These are phyloP conservation scores for Pestalotiopsis sp. DNA, from an alignment of 2,329 filamentous ascomycete species.

Conservation along the genomic window DNA sequence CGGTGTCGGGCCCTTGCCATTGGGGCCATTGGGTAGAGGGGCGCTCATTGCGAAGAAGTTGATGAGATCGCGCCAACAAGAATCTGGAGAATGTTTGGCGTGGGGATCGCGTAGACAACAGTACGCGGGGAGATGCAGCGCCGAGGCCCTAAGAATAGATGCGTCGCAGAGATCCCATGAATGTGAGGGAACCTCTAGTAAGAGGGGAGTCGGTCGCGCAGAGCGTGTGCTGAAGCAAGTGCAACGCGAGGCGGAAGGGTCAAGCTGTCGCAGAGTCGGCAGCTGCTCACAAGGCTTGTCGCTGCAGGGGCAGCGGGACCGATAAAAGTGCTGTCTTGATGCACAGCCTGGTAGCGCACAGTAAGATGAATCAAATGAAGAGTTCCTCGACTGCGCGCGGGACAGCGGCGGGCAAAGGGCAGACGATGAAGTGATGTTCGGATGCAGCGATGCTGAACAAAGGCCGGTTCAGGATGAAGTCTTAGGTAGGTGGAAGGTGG, in stretches of 20 bases:
- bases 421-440: background rate
- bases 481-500: background rate
- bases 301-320: background rate
- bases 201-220: background rate
- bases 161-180: background rate
- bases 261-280: background rate
- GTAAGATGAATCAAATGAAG: background rate
- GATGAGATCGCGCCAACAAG: background rate
- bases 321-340: background rate
- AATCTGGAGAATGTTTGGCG: background rate
- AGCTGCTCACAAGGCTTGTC: background rate
- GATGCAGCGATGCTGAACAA: conserved; percentile 5
- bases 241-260: background rate
- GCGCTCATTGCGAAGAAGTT: conserved; percentile 37
- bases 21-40: conserved; percentile 45
- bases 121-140: background rate
- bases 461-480: background rate
- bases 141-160: background rate
- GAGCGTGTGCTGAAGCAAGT: background rate
- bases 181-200: background rate
- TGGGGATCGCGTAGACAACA: background rate
- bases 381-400: background rate
- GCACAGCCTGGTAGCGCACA: background rate
- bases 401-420: background rate
- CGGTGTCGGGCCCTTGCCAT: conserved; percentile 48